Evolutionary conservation across 2,329 filamentous ascomycete genomes (phyloP).

Genomic region (Fusarium torulosum): DNA sequence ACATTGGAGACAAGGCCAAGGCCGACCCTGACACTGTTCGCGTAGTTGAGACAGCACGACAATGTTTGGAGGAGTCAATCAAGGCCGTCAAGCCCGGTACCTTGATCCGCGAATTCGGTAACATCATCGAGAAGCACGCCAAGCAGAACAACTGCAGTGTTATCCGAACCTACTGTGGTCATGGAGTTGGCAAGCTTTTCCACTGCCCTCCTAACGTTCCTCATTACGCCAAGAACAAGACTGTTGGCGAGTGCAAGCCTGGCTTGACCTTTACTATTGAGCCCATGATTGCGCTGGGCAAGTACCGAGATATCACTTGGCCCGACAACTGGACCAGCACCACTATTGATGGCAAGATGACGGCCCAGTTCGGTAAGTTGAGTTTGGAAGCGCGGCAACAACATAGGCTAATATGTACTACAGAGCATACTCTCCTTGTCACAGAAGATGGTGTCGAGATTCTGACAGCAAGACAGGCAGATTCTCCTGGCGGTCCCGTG

Average conservation of each 20-base stretch:
- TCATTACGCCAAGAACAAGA: conserved; percentile 99
- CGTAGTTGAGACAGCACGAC: conserved; percentile 89
- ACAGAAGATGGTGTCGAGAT: conserved; percentile 87
- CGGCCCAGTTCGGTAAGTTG: conserved; percentile 87
- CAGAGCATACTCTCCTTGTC: conserved; percentile 85
- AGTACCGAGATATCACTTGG: conserved; percentile 94
- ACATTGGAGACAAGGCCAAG: conserved; percentile 89
- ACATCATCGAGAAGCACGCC: conserved; percentile 94
- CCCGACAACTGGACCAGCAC: conserved; percentile 99
- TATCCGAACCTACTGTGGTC: conserved; percentile 95
- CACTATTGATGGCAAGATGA: conserved; percentile 88
- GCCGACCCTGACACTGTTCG: conserved; percentile 88
- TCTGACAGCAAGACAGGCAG: conserved; percentile 77
- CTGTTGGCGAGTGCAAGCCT: conserved; percentile 90
- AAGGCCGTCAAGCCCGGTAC: conserved; percentile 93
- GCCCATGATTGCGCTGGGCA: conserved; percentile 96
- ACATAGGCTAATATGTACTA: conserved; percentile 38
- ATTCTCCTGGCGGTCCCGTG: conserved; percentile 81
- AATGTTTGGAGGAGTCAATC: conserved; percentile 92
- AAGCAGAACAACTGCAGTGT: conserved; percentile 89
- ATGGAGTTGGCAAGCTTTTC: conserved; percentile 94
- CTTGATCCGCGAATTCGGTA: conserved; percentile 92
- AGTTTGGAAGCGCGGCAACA: neutral
- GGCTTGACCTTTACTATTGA: conserved; percentile 99
- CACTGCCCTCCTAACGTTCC: conserved; percentile 94